A percentile compares a stretch with the other conserved stretches of the same genome.
Conservation (phyloP, 2,329 filamentous ascomycete species). For the Trichocomaceae sp. region DNA sequence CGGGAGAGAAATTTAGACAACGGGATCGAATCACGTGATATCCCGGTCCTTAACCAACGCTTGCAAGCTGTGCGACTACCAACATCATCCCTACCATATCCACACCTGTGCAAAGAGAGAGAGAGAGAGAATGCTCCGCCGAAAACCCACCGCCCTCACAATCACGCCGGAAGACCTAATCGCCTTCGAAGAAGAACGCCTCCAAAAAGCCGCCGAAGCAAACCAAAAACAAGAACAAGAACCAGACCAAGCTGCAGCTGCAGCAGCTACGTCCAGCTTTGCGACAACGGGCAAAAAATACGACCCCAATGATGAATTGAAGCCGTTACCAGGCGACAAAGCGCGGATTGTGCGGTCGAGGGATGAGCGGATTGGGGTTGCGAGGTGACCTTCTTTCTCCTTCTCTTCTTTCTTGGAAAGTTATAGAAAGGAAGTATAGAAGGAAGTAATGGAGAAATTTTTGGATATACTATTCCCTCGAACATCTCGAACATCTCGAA, state of each 20-base stretch:
- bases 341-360: conserved; percentile 41
- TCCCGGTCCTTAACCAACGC: neutral
- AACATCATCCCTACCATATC: neutral
- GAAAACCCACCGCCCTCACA: conserved; percentile 46
- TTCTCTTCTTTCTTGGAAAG: neutral
- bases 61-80: too few relatives aligned
- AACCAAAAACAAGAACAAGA: conserved; percentile 17
- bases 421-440: neutral
- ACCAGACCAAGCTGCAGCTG: too few relatives aligned
- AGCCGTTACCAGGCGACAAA: conserved; percentile 45
- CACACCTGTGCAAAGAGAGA: too few relatives aligned
- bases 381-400: neutral
- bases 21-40: conserved; percentile 6
- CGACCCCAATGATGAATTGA: conserved; percentile 46
- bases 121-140: conserved; percentile 39
- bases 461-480: too few relatives aligned
- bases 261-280: neutral
- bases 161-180: conserved; percentile 44
- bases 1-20: neutral
- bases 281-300: conserved; percentile 15
- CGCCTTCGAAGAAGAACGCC: conserved; percentile 40
- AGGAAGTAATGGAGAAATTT: neutral
- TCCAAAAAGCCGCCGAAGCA: conserved; percentile 21
- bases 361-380: conserved; percentile 41
- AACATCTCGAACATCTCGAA: too few relatives aligned